Base-by-base conservation (phyloP, 768 basidiomycete species). In the Piloderma croceum region DNA sequence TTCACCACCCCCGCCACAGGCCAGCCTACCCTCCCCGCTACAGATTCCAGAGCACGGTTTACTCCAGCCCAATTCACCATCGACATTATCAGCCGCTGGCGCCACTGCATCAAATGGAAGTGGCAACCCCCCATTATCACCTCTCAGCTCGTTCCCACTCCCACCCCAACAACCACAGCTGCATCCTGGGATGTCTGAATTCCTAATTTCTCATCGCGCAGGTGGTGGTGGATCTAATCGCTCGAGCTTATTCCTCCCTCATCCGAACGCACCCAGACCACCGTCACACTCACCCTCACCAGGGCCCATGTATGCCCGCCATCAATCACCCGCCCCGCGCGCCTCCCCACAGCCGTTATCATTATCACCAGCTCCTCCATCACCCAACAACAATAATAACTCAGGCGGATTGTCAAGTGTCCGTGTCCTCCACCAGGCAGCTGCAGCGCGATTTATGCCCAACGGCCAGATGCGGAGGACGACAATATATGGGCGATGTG, bases 401-500 rank as follows among this genome's bases (percentile, higher is more conserved):
- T n/a, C n/a, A n/a, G n/a, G n/a, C n/a, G n/a, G n/a, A n/a, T n/a
- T n/a, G n/a, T 52, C 50, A 2, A 29, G 55, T 15, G 36, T 55
- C 7, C 52, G 59, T 10, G 46, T 51, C 7, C 35, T 67, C 7
- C 44, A 41, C 4, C 42, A 45, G 31, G 60, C 52, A 6, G 29
- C 44, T 20, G 46, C 50, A 6, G 42, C 47, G 18, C 37, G 46
- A 7, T n/a, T 44, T 22, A 38, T 35, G 7, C 53, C 47, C 5
- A 51, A 59, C 25, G 58, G 56, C 13, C 34, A 44, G 39, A 36
- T 21, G 25, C 18, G 18, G 38, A 31, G 69, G 7, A 68, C 70
- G 19, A 86, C 85, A 10, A 70, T 88, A 5, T 85, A 82, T 44
- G 84, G 73, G 0, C 59, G 70, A 15, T 77, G 69, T 17, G 69